A percentile compares a stretch with the other conserved stretches of the same genome.
These are phyloP conservation scores for Aspergillus sergii DNA, from an alignment of 2,329 filamentous ascomycete species.

Conservation along the genomic window DNA sequence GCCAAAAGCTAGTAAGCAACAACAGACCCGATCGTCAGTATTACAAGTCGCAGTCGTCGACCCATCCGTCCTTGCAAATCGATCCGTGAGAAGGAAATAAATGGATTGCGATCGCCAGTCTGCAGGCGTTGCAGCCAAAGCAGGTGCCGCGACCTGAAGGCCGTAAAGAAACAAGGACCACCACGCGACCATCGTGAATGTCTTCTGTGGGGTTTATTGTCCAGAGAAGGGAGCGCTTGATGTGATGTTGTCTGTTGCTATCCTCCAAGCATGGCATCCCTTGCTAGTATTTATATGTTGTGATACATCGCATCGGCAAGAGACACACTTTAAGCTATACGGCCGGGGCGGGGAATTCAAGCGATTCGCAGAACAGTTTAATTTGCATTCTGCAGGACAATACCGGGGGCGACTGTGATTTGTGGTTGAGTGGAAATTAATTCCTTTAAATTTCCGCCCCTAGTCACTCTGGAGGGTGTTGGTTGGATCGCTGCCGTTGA, in stretches of 20 bases:
- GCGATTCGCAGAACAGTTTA: background rate
- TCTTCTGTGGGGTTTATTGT: background rate
- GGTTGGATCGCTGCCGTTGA: background rate
- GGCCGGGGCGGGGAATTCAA: background rate
- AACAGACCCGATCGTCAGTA: constrained; percentile 25
- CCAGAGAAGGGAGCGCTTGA: background rate
- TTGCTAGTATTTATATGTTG: background rate
- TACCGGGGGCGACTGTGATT: background rate
- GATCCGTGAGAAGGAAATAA: constrained; percentile 51
- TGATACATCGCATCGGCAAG: background rate
- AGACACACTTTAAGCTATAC: background rate
- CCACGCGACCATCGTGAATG: constrained; percentile 24
- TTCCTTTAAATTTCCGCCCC: constrained; percentile 3
- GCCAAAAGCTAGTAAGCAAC: background rate
- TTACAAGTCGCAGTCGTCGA: constrained; percentile 38
- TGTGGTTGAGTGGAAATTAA: background rate
- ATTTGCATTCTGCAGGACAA: background rate
- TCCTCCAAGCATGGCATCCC: background rate
- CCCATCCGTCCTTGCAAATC: constrained; percentile 47
- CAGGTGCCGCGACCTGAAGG: constrained; percentile 21
- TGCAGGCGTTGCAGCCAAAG: constrained; percentile 34
- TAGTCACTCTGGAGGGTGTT: background rate
- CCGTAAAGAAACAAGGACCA: constrained; percentile 19
- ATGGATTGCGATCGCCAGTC: constrained; percentile 48
- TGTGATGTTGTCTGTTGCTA: background rate